Evolutionary conservation across 768 basidiomycete species (phyloP), one percentile per base, ranked within the genome.

Genomic region (Boletus rubescentipes): DNA sequence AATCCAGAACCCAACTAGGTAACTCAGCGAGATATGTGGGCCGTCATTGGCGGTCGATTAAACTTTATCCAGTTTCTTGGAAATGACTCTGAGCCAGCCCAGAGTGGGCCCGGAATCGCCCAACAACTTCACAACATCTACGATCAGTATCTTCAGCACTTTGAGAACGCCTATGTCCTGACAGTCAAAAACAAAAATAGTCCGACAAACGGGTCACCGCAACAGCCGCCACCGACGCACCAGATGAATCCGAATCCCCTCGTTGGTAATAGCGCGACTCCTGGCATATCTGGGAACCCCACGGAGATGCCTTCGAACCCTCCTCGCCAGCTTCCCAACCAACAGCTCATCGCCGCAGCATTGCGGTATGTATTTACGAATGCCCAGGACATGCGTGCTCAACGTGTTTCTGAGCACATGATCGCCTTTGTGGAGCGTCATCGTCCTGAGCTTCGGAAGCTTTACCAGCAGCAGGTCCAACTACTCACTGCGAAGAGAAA

Each of bases 21-120:
- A 12, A 72, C 73, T 23, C 69, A 72, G 52, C 77, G 78, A 43
- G 86, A 87, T 32, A 56, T 75, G 53, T 90, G 88, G 89, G 62
- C 79, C 15, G 72, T 85, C 41, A 80, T 91, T 51, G 89, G 80
- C 16, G 88, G 79, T n/a, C 79, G 77, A 21, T 74, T 91, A 68
- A 84, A 82, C 16, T 82, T 85, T 61, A 77, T 84, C 3, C 77
- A 84, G 49, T 87, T 89, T 58, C 84, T 84, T 3, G 85, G 77
- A 5, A 79, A 72, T 11, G 84, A 81, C 1, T 67, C 73, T 5
- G 84, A 87, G 55, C 86, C 87, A 11, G 75, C 81, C 5, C 83
- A 80, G 60, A 77, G 79, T 26, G 84, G 84, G 4, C 87, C 86
- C 2, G 83, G 71, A 21, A 75, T 81, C 30, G 88, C 86, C 0